Base-by-base conservation (phyloP, 306 rosid genomes). In the Dryas alaskensis region DNA sequence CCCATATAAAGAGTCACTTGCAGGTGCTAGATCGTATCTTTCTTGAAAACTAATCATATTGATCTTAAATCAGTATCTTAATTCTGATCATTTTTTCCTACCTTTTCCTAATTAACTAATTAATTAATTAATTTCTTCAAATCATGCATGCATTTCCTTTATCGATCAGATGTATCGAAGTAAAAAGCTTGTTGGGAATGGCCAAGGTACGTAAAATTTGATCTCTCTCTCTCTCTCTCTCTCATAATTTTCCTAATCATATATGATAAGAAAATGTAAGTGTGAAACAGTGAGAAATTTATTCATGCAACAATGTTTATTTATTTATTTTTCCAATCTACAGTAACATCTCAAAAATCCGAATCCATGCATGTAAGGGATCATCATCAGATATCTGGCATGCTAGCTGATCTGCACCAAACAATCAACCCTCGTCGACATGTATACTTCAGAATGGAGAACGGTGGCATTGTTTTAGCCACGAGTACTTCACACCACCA, bases 1-100 rank as follows among this genome's bases (percentile, higher is more conserved):
- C 96, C 61, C 98, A 93, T 84, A 90, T 90, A 70, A 93, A 93
- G 92, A 90, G 97, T 77, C 98, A 93, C 78, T 86, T 93, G 89
- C 98, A 91, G 97, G 98, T 89, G 47, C 7, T 10, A 37, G 22
- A 57, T 17, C 22, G 25, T 55, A 19, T 55, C 22, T 57, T 27
- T 57, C 12, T 27, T 27, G 31, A 27, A 57, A 57, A 19, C 22
- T 57, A 55, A 60, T 31, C 65, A 14, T 39, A 12, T 13, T 19
- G 19, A 19, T 8, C 66, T 60, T 31, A 61, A 27, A 40, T 16
- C 25, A 39, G 10, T 3, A 39, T 40, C 25, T 39, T 27, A 27
- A 1, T 14, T 3, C 4, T 8, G 2, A 8, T 64, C 4, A 58
- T 42, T 64, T 19, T 13, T 31, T 9, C 19, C 19, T 42, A 13